These are phyloP conservation scores for Cyclostephanos tholiformis DNA, from an alignment of 108 stramenopile genomes.

Conservation along the genomic window DNA sequence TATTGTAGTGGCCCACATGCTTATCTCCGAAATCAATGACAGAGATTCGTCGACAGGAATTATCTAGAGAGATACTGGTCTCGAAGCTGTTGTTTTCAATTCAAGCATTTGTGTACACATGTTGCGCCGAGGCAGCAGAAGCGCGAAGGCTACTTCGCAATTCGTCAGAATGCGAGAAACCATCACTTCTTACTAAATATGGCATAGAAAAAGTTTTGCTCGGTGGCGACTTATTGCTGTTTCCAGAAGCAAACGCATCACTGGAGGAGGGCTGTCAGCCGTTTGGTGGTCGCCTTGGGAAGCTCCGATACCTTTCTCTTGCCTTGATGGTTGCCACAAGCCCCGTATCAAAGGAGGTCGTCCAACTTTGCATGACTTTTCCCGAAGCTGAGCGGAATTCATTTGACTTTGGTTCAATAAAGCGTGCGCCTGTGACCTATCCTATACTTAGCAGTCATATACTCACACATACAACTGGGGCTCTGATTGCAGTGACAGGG, in stretches of 20 bases:
- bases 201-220: slow-evolving; percentile 58
- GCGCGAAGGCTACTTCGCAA: slow-evolving; percentile 48
- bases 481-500: slow-evolving; percentile 78
- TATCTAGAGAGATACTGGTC: slow-evolving; percentile 80
- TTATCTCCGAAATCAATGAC: slow-evolving; percentile 64
- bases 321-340: slow-evolving; percentile 81
- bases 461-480: slow-evolving; percentile 79
- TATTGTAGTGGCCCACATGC: slow-evolving; percentile 78
- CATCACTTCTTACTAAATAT: slow-evolving; percentile 64
- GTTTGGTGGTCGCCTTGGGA: slow-evolving; percentile 79
- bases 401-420: slow-evolving; percentile 31
- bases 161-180: slow-evolving; percentile 20
- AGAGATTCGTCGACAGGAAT: slow-evolving; percentile 72
- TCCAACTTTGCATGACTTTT: slow-evolving; percentile 80
- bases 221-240: slow-evolving; percentile 59
- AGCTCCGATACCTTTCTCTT: slow-evolving; percentile 72
- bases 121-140: slow-evolving; percentile 75
- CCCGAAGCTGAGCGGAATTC: slow-evolving; percentile 48
- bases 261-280: slow-evolving; percentile 77
- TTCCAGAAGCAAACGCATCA: slow-evolving; percentile 56
- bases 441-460: slow-evolving; percentile 77
- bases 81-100: slow-evolving; percentile 78
- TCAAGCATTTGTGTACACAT: slow-evolving; percentile 80
- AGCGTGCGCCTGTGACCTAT: slow-evolving; percentile 73
- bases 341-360: slow-evolving; percentile 73